These are phyloP conservation scores for Incumbomyces lentus DNA, from an alignment of 2,329 filamentous ascomycete genomes.

Conservation along the genomic window DNA sequence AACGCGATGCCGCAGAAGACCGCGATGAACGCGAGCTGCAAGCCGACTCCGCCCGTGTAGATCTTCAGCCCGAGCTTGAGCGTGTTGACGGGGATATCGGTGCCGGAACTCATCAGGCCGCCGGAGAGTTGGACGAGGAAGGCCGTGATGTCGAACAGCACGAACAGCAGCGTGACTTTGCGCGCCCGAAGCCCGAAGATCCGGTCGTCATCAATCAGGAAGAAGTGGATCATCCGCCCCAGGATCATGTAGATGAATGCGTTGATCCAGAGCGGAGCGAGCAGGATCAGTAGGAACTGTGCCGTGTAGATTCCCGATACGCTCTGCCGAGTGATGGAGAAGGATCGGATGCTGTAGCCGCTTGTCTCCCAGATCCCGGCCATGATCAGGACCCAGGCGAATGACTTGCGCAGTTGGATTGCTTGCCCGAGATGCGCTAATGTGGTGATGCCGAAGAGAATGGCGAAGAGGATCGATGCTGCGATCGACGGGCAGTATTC, in stretches of 20 bases:
- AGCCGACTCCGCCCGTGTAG: constrained; percentile 30
- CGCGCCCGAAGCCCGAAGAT: constrained; percentile 31
- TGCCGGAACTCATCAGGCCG: constrained; percentile 26
- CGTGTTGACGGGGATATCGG: constrained; percentile 19
- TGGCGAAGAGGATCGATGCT: constrained; percentile 27
- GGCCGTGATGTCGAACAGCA: constrained; percentile 33
- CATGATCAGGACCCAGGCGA: constrained; percentile 38
- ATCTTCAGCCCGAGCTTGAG: constrained; percentile 34
- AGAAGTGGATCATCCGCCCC: constrained; percentile 38
- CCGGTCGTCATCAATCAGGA: constrained; percentile 23
- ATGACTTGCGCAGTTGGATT: constrained; percentile 25
- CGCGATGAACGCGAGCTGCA: constrained; percentile 46
- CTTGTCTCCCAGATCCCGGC: constrained; percentile 34
- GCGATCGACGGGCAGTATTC: constrained; percentile 30
- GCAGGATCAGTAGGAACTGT: constrained; percentile 35
- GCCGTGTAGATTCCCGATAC: constrained; percentile 19
- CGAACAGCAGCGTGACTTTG: constrained; percentile 30
- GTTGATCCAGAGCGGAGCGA: constrained; percentile 39
- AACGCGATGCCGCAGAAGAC: constrained; percentile 41
- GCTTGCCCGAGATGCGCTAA: constrained; percentile 28
- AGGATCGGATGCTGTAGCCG: constrained; percentile 27
- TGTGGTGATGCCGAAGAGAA: constrained; percentile 27
- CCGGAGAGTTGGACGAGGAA: constrained; percentile 37
- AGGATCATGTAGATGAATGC: constrained; percentile 40
- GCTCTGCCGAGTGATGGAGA: constrained; percentile 15